Percentiles rank a stretch among this genome's conserved stretches.
phyloP scores from a whole-genome alignment of 2,329 filamentous ascomycete genomes.

The Tolypocladium paradoxum region DNA sequence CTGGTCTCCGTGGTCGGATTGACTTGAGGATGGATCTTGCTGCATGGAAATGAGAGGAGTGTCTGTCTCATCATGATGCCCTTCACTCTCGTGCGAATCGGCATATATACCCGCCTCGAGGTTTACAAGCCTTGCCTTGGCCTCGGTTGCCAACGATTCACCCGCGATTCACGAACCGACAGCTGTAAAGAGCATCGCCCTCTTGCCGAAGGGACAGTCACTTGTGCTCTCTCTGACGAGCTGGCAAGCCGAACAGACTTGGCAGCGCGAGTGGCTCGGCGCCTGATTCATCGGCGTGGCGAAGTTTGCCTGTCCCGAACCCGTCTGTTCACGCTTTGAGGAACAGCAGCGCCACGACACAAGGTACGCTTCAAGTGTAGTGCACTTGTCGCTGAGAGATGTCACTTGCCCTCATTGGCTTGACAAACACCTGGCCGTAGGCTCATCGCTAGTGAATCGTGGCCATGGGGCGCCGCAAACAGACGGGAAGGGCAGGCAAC shows the following conservation, averaged over 20 bases:
- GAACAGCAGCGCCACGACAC: background rate
- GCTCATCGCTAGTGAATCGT: background rate
- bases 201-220: background rate
- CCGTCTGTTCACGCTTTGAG: background rate
- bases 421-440: background rate
- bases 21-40: background rate
- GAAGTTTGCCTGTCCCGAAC: background rate
- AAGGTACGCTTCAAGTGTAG: background rate
- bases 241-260: background rate
- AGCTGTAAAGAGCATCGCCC: background rate
- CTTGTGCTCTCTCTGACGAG: background rate
- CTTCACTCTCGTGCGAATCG: background rate
- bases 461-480: background rate
- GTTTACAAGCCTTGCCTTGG: background rate
- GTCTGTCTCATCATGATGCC: background rate
- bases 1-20: background rate
- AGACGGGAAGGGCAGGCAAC: background rate
- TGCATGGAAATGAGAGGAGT: background rate
- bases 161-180: background rate
- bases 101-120: background rate
- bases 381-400: background rate
- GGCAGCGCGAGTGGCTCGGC: background rate
- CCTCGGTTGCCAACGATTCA: background rate
- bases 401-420: background rate
- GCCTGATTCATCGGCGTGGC: background rate